Evolutionary conservation across 768 basidiomycete genomes (phyloP).

Genomic region (Boletus reticuloceps): DNA sequence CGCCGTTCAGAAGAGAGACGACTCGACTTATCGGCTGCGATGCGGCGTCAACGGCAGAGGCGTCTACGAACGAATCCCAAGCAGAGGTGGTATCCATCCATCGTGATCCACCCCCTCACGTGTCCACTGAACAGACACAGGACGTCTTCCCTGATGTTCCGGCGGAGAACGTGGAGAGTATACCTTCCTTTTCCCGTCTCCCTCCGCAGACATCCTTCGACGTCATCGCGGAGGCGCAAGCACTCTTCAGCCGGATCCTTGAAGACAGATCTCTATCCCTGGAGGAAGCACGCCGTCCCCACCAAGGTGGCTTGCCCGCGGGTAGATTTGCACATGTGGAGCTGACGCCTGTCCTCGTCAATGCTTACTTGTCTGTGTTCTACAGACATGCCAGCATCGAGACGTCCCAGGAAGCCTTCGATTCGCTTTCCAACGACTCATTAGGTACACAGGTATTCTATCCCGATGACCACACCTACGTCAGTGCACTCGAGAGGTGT

Average conservation of each 20-base stretch:
- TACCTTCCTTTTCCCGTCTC: constrained; percentile 42
- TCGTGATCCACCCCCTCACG: neutral
- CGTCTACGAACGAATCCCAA: constrained; percentile 1
- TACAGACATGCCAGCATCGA: constrained; percentile 58
- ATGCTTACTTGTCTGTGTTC: constrained; percentile 78
- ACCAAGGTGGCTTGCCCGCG: constrained; percentile 7
- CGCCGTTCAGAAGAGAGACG: constrained; percentile 58
- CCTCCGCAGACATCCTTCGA: constrained; percentile 75
- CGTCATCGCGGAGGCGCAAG: constrained; percentile 62
- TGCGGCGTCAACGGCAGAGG: neutral
- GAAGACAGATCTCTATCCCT: constrained; percentile 33
- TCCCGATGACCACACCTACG: constrained; percentile 54
- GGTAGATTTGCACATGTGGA: constrained; percentile 56
- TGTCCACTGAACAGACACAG: constrained; percentile 3
- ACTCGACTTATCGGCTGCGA: constrained; percentile 40
- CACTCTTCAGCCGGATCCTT: constrained; percentile 63
- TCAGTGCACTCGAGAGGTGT: constrained; percentile 70
- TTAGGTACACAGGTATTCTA: constrained; percentile 24
- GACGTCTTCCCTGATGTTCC: constrained; percentile 4
- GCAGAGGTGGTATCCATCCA: neutral
- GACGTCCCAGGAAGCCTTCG: constrained; percentile 47
- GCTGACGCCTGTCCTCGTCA: constrained; percentile 62
- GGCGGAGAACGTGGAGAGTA: neutral
- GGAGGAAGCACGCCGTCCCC: neutral
- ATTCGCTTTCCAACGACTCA: constrained; percentile 41